Base-by-base conservation (phyloP, 177 flowering plant species). In the Vitis hybrid region DNA sequence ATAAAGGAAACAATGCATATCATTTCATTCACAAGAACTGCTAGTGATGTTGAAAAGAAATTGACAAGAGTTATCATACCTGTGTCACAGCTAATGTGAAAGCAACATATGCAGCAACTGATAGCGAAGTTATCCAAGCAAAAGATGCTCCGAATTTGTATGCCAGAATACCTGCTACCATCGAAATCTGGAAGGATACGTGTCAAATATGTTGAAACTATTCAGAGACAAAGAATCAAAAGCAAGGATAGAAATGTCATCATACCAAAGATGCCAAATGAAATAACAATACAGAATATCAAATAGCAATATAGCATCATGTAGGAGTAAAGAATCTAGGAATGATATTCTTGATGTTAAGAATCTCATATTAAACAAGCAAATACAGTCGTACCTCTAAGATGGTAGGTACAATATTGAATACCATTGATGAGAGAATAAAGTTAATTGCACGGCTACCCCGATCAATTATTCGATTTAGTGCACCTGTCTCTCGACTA, bases 81-180 rank as follows among this genome's bases (percentile, higher is more conserved):
- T 96, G 98, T 51, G 99, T 96, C 69, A 93, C 93, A 62, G 82
- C 61, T 75, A 96, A 81, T n/a, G 99, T 96, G 79, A 91, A 96
- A 72, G 77, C 73, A 74, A 93, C 71, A 84, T 96, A 96, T 21
- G 97, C 92, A 65, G 84, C 94, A 70, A 96, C 97, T 50, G 99
- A 93, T n/a, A 92, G 70, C 40, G 99, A 91, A 56, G 99, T 96
- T 69, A 96, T 96, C 95, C 89, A 92, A 30, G 98, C 99, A 86
- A 96, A 96, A 60, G 98, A 82, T 59, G 95, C 82, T 75, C 99
- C 99, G 84, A 82, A 96, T 64, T 93, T 96, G 83, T 96, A 96
- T 17, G 99, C 99, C 70, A 96, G 82, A 63, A 96, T 96, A 78
- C 97, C 97, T 81, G 98, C 85, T 50, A 96, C 99, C 98, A 96